phyloP scores from a whole-genome alignment of 805 yeast genomes.

The Candida boleticola region DNA sequence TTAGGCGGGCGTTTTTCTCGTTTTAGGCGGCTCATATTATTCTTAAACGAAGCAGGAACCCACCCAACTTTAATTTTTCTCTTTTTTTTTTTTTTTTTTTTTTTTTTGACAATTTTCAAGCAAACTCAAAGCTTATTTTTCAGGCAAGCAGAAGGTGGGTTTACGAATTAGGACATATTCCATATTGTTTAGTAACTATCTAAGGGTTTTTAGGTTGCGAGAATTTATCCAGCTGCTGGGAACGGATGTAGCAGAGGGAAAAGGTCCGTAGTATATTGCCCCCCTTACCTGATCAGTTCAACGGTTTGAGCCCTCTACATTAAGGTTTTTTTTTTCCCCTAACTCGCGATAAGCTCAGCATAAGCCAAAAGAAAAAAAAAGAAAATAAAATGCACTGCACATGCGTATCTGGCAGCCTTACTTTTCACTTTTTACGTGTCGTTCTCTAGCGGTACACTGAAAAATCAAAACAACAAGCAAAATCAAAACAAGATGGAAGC shows the following conservation, averaged over 20 bases:
- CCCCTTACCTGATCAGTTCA: too few species aligned
- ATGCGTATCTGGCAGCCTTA: not conserved
- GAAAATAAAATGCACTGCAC: too few species aligned
- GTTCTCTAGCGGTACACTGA: slow-evolving; percentile 5
- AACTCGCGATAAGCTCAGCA: too few species aligned
- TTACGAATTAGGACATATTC: not conserved
- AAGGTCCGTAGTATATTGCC: too few species aligned
- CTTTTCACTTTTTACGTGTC: not conserved
- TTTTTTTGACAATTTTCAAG: not conserved
- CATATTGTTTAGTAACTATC: too few species aligned
- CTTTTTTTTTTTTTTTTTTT: too few species aligned
- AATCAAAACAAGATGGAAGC: slow-evolving; percentile 20
- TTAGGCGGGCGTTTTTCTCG: not conserved
- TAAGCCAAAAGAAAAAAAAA: too few species aligned
- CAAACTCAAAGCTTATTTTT: not conserved
- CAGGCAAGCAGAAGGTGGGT: too few species aligned
- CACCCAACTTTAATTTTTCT: not conserved
- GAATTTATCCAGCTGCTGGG: too few species aligned
- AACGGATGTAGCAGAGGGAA: too few species aligned
- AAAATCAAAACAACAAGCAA: slow-evolving; percentile 23
- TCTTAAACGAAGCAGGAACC: slow-evolving; percentile 1
- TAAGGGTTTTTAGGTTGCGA: not conserved
- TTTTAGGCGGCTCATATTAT: not conserved
- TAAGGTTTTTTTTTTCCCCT: too few species aligned
- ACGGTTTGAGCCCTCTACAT: too few species aligned